Evolutionary conservation across 257 asterid species (phyloP).

Genomic region (Leonotis leonurus): DNA sequence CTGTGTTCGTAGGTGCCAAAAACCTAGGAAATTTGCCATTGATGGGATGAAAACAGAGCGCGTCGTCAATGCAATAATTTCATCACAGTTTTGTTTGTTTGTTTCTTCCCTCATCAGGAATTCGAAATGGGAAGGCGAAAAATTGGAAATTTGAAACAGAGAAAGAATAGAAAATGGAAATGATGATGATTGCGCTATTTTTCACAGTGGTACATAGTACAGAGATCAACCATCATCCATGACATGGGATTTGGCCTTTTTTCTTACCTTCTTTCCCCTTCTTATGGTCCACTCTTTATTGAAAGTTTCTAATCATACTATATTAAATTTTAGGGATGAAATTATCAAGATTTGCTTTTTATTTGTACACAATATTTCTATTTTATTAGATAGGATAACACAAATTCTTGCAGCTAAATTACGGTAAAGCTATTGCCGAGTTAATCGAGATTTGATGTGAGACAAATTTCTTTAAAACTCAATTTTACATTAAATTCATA

Average conservation of each 20-base stretch:
- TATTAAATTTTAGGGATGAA: not conserved
- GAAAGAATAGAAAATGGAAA: not conserved
- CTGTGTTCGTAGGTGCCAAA: slow-evolving; percentile 7
- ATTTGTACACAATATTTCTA: no score
- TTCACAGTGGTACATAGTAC: slow-evolving; percentile 29
- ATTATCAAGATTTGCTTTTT: no score
- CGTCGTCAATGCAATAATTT: slow-evolving; percentile 18
- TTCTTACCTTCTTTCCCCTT: not conserved
- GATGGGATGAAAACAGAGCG: slow-evolving; percentile 25
- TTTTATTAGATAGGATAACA: no score
- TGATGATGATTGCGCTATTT: slow-evolving; percentile 30
- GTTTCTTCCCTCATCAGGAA: not conserved
- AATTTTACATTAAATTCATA: no score
- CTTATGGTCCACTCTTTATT: not conserved
- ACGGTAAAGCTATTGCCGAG: no score
- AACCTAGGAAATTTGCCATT: slow-evolving; percentile 30
- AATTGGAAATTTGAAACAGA: not conserved
- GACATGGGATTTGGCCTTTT: slow-evolving; percentile 22
- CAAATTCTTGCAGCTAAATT: no score
- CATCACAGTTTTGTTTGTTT: slow-evolving; percentile 14
- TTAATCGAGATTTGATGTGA: no score
- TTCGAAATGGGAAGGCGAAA: not conserved
- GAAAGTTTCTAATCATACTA: not conserved
- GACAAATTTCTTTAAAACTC: no score
- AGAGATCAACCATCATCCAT: slow-evolving; percentile 29